These are phyloP conservation scores for Daldinia loculata DNA, from an alignment of 495 filamentous ascomycete species.

Conservation along the genomic window DNA sequence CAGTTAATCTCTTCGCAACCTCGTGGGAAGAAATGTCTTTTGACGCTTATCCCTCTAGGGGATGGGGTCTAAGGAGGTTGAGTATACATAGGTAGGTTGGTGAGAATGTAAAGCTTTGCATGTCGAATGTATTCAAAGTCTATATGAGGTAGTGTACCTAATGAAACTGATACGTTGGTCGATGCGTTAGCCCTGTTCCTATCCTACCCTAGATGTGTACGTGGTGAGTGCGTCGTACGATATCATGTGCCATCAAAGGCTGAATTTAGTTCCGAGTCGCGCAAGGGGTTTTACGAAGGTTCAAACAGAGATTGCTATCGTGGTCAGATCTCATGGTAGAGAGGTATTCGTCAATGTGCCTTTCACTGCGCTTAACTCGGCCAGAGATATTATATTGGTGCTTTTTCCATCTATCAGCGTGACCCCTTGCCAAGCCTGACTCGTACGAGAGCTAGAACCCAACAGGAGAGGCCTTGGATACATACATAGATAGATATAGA, in stretches of 20 bases:
- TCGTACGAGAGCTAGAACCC: not conserved
- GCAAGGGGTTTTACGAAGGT: not conserved
- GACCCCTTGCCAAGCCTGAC: not conserved
- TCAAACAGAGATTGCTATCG: not conserved
- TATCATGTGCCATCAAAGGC: not conserved
- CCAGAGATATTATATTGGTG: not conserved
- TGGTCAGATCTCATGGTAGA: not conserved
- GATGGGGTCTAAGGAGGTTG: not conserved
- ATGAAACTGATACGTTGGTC: not conserved
- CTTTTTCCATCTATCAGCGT: not conserved
- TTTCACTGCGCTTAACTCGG: not conserved
- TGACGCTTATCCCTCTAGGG: conserved; percentile 49
- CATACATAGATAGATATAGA: not conserved
- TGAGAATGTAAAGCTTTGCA: not conserved
- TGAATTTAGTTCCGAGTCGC: not conserved
- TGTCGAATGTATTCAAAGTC: not conserved
- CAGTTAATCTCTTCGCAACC: conserved; percentile 69
- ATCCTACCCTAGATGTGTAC: not conserved
- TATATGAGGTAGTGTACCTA: not conserved
- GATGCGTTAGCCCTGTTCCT: not conserved
- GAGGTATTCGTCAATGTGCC: not conserved
- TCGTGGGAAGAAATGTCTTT: conserved; percentile 61
- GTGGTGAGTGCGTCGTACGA: not conserved
- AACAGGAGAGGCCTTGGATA: not conserved
- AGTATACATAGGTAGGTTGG: not conserved